Evolutionary conservation across 23 red algal genomes (phyloP).

Genomic region (Gracilaria domingensis): DNA sequence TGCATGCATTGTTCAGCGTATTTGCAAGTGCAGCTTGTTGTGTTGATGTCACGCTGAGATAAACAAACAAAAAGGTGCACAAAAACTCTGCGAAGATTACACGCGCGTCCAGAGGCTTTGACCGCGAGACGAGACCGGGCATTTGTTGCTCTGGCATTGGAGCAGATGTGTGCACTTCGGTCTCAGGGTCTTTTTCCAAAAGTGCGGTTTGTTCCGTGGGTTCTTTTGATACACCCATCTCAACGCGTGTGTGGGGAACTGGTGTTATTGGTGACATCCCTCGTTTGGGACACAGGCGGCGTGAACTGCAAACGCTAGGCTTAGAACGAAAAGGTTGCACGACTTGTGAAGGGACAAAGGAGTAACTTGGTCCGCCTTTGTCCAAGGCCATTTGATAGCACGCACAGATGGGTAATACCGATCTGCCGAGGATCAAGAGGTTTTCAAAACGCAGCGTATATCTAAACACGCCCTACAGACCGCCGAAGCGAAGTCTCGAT

Average conservation of each 20-base stretch:
- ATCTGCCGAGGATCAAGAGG: neutral
- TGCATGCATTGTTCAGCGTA: slow-evolving; percentile 48
- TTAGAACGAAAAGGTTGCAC: neutral
- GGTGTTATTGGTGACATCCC: neutral
- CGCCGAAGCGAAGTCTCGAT: too few relatives aligned
- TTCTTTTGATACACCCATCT: neutral
- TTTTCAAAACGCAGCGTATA: too few relatives aligned
- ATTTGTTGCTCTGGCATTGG: neutral
- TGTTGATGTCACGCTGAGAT: slow-evolving; percentile 64
- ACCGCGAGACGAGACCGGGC: slow-evolving; percentile 22
- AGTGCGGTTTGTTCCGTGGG: slow-evolving; percentile 29
- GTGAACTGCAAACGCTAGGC: neutral
- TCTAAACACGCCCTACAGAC: too few relatives aligned
- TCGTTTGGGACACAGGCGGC: slow-evolving; percentile 1
- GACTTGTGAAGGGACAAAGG: neutral
- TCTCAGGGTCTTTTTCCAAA: neutral
- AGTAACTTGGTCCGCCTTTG: neutral
- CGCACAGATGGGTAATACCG: too few relatives aligned
- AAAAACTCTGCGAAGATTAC: slow-evolving; percentile 69
- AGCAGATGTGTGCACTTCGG: neutral
- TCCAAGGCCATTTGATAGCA: neutral
- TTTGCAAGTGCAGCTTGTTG: slow-evolving; percentile 29
- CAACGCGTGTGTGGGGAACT: neutral
- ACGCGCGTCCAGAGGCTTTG: slow-evolving; percentile 25
- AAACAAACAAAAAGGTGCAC: slow-evolving; percentile 70